Base-by-base conservation (phyloP, 345 rosid genomes). In the Combretum micranthum region DNA sequence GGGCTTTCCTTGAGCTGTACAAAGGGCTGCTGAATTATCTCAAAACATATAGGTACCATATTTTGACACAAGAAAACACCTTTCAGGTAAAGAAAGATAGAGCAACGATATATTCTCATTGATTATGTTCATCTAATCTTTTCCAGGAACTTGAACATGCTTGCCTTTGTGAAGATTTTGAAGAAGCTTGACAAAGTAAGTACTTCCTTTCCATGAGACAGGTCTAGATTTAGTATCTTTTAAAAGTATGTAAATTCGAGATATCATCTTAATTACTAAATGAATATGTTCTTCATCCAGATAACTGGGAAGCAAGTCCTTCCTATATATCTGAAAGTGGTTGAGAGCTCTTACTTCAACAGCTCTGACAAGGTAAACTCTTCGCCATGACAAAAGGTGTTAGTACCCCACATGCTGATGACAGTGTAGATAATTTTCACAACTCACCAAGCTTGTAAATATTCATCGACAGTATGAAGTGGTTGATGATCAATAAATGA, bases 141-240 rank as follows among this genome's bases (percentile, higher is more conserved):
- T 74, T 73, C 39, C 83, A 85, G 98, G 85, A 81, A 84, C 83
- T 81, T 94, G 83, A 94, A 94, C 83, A 68, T 85, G 87, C 87
- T 94, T 66, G 97, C 99, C 71, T 94, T 89, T 61, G 77, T 90
- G 43, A 94, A 93, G 80, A 93, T 93, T 64, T 69, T 93, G 75
- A 89, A 83, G 80, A 93, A 93, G 65, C 87, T 93, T 52, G 94
- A 89, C 65, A 93, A 89, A 77, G 99, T 89, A 70, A 72, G 73
- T 63, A 19, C 42, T 39, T 5, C 43, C 13, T 45, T 51, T 3
- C 43, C 13, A 2, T 10, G 9, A 32, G 39, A 32, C 39, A 5
- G 9, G 5, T 32, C 39, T 32, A 2, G 39, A 5, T 32, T 7
- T 0, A 32, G 39, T 32, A 7, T 25, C 32, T 25, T 25, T 32